Conservation (phyloP, 106 monocot genomes). For the Iris macrosiphon region DNA sequence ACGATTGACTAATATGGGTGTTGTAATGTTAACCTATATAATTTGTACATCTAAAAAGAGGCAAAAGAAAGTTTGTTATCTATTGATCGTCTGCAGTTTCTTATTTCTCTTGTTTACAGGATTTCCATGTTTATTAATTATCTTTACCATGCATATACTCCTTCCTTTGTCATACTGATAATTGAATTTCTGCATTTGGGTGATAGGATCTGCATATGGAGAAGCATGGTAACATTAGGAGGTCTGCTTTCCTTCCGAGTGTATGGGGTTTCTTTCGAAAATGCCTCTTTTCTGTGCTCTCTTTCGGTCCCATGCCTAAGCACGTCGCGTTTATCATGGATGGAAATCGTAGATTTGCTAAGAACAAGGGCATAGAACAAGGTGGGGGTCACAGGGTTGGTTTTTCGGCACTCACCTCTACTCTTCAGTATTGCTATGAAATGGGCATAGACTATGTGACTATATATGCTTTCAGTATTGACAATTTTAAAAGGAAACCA, state of each 20-base stretch:
- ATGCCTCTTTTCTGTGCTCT: conserved; percentile 24
- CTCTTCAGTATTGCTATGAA: conserved; percentile 34
- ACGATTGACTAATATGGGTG: too few relatives aligned
- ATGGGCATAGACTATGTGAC: conserved; percentile 37
- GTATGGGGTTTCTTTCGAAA: conserved; percentile 9
- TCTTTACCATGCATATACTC: too few relatives aligned
- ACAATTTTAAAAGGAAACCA: conserved; percentile 42
- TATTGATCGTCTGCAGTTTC: too few relatives aligned
- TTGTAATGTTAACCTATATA: too few relatives aligned
- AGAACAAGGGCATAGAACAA: conserved; percentile 1
- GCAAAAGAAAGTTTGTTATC: too few relatives aligned
- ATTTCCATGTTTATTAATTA: too few relatives aligned
- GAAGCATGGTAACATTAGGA: neutral
- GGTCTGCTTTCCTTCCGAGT: neutral
- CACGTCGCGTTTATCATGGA: conserved; percentile 59
- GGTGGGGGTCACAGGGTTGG: conserved; percentile 17
- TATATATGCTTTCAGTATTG: conserved; percentile 47
- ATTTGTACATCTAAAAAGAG: too few relatives aligned
- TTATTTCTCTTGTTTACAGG: too few relatives aligned
- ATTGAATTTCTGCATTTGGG: too few relatives aligned
- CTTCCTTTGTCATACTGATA: too few relatives aligned
- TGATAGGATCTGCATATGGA: conserved; percentile 5
- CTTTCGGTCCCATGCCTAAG: conserved; percentile 27
- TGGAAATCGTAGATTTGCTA: conserved; percentile 45
- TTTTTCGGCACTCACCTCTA: conserved; percentile 17